Conservation (phyloP, 129 eudicot genomes). For the Silybum marianum region DNA sequence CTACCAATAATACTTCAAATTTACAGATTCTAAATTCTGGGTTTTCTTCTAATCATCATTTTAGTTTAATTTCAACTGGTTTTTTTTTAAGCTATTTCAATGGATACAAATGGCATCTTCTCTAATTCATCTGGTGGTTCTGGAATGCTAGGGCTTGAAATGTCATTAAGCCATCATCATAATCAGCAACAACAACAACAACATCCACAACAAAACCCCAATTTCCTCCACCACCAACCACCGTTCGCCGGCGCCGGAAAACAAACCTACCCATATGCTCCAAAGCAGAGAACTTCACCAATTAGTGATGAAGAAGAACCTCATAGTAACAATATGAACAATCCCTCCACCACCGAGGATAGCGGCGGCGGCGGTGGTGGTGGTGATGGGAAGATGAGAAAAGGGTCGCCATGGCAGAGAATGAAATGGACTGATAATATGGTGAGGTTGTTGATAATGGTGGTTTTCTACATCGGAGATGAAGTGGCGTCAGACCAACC, state of each 20-base stretch:
- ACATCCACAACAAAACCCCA: slow-evolving; percentile 38
- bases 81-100: not conserved
- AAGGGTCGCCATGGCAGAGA: slow-evolving; percentile 88
- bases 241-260: slow-evolving; percentile 44
- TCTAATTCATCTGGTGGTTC: slow-evolving; percentile 36
- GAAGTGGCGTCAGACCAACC: slow-evolving; percentile 57
- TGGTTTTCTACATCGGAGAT: slow-evolving; percentile 79
- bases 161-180: slow-evolving; percentile 55
- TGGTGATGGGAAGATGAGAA: slow-evolving; percentile 48
- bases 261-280: slow-evolving; percentile 35
- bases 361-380: slow-evolving; percentile 36
- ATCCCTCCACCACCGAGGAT: slow-evolving; percentile 44
- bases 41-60: slow-evolving; percentile 20
- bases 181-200: too few species aligned
- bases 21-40: slow-evolving; percentile 21
- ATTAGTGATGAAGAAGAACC: slow-evolving; percentile 81
- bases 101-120: slow-evolving; percentile 68
- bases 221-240: slow-evolving; percentile 43
- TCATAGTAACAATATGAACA: slow-evolving; percentile 32
- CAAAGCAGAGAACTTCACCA: slow-evolving; percentile 47
- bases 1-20: not conserved
- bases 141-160: slow-evolving; percentile 69
- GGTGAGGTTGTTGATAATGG: slow-evolving; percentile 79
- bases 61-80: slow-evolving; percentile 1
- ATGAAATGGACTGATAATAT: slow-evolving; percentile 95